Evolutionary conservation across 202 grass and related monocot species (phyloP).

Genomic region (Setaria viridis): DNA sequence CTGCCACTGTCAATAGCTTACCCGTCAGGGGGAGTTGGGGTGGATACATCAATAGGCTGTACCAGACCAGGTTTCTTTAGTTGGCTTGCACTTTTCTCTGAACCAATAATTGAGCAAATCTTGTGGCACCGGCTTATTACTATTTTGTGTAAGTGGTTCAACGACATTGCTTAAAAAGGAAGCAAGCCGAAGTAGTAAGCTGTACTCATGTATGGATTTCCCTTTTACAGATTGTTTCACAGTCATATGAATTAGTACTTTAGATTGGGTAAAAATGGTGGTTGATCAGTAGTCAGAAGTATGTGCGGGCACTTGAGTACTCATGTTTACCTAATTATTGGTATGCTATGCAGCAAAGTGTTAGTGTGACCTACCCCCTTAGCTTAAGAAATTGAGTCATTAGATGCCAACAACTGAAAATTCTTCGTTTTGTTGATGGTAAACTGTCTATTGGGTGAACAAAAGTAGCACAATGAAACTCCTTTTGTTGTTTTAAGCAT

Average conservation of each 20-base stretch:
- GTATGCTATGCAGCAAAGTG: neutral
- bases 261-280: neutral
- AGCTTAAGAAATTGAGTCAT: neutral
- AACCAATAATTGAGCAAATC: constrained; percentile 12
- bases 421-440: neutral
- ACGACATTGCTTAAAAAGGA: neutral
- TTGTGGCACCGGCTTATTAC: neutral
- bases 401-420: constrained; percentile 21
- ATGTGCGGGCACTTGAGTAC: neutral
- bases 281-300: neutral
- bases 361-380: neutral
- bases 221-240: neutral
- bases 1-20: neutral
- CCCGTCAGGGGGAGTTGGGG: constrained; percentile 21
- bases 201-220: neutral
- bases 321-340: neutral
- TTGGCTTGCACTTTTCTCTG: neutral
- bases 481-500: constrained; percentile 1
- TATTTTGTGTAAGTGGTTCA: neutral
- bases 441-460: neutral
- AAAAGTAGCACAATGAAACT: neutral
- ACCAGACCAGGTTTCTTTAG: constrained; percentile 25
- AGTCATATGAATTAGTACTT: neutral
- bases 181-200: neutral
- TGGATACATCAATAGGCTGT: constrained; percentile 33